Base-by-base conservation (phyloP, 192 early-diverging fungal species). In the Allomyces macrogynus region DNA sequence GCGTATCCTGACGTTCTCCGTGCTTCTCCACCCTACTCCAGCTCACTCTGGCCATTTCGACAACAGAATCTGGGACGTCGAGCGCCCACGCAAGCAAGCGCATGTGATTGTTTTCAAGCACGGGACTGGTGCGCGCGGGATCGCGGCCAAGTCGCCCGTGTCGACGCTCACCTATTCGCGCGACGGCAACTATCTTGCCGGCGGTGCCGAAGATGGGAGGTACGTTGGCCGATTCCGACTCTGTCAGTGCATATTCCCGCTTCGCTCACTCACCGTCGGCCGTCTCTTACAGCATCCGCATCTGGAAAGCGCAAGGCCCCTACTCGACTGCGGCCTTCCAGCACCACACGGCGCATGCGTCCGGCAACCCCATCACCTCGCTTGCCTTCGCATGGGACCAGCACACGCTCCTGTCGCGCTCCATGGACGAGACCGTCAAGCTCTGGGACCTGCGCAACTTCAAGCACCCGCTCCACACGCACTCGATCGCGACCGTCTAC, bases 371-470 rank as follows among this genome's bases (percentile, higher is more conserved):
- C 3, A 40, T 40, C 32, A 40, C 32, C 32, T n/a, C 49, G 20
- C 49, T 57, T 3, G 16, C 16, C 1, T 14, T 57, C 49, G 49
- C 49, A 20, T 57, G 32, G 32, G 32, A 40, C 32, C 32, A 40
- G 32, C 32, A 40, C 32, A 40, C 32, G 32, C 32, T 40, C 32
- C 32, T 40, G 32, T 40, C 32, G 4, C 32, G 32, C 0, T 40
- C 32, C 32, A 40, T 40, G 32, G 32, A 40, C 32, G 32, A 40
- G 32, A 40, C 32, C 32, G 32, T 40, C 40, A 69, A 61, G 14
- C 85, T 95, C 24, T 97, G 95, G 95, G 95, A 97, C 67, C 62
- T 88, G 20, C 80, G 95, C 24, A 82, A 88, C 27, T 75, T 86
- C 63, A 84, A 80, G 54, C 74, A 74, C 24, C 85, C 91, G 4